Evolutionary conservation across 305 asterid species (phyloP), one percentile per base, ranked within the genome.

Genomic region (Plantago lanceolata): DNA sequence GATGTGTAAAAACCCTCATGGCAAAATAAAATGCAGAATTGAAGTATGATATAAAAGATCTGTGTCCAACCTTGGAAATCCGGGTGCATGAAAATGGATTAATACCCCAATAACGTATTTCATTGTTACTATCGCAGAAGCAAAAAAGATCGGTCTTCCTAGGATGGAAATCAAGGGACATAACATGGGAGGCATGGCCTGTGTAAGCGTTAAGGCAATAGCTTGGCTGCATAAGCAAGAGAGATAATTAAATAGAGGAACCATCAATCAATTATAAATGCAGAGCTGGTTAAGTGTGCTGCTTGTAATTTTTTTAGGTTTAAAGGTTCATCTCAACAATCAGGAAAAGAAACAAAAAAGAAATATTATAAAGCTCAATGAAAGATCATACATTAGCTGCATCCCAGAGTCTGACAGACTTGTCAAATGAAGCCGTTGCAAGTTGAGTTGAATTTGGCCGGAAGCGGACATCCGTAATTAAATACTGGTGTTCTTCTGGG

Each of bases 91-190:
- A 65, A 76, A 90, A 87, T 31, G 97, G 85, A 61, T 69, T 80
- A 48, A 77, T 73, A 67, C 79, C 80, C 97, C 99, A 93, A 75
- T 89, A 93, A 52, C 84, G 88, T 62, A 93, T 84, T 79, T 93
- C 98, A 63, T 81, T 78, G 75, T 72, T 82, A 74, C 92, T 81
- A 75, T 89, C 98, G 64, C 97, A 84, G 83, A 89, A 93, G 65
- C 96, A 87, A 72, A 89, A 89, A 8, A 93, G 75, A 70, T 89
- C 98, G 20, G 74, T 85, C 90, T 92, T 92, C 76, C 87, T 89
- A 19, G 98, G 98, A 82, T 89, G 95, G 79, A 92, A 93, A 77
- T 93, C 98, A 44, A 93, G 82, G 68, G 98, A 93, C 87, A 93
- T 77, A 62, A 93, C 86, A 58, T 78, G 95, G 29, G 88, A 74